Evolutionary conservation across 176 grass and related monocot species (phyloP), one percentile per base, ranked within the genome.

Genomic region (Elymus sibiricus): DNA sequence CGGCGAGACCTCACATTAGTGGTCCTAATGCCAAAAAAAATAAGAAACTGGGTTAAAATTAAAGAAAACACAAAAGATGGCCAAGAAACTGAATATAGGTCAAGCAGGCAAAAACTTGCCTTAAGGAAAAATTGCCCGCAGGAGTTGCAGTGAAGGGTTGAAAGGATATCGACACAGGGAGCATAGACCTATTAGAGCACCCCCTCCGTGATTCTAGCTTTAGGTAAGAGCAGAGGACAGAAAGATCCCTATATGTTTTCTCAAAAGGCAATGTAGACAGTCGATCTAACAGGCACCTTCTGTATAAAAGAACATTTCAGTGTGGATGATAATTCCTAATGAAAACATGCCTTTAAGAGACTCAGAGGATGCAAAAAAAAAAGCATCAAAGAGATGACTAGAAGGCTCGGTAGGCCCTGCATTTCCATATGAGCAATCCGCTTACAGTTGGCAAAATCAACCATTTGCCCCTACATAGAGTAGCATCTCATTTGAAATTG

Each of bases 1-100:
- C 44, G 22, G 12, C 39, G 25, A 68, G 24, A 28, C 21, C 38
- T 89, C 28, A 32, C 82, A 87, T 77, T 77, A 62, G 51, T 76
- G 56, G 21, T 84, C 79, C 82, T 94, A 69, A 82, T 78, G 68
- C n/a, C 46, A 79, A 79, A 19, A 82, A 61, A 74, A 1, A 29
- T 29, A 74, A 81, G 25, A 79, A 28, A 56, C 3, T 8, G 3
- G 11, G 3, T 86, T 78, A 74, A 10, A 24, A 28, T 19, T 43
- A 72, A 77, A 44, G 1, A 16, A 1, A 1, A 28, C 15, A 31
- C 28, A 46, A 77, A 19, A 70, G 11, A 49, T 58, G 4, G 25
- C 5, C 0, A 76, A 43, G 39, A 87, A 86, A 79, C 13, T 19
- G 10, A 79, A 74, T 86, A 17, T 35, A 35, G 25, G 31, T 67